Conservation (phyloP, 495 filamentous ascomycete species). For the Penicillium coprophilum region DNA sequence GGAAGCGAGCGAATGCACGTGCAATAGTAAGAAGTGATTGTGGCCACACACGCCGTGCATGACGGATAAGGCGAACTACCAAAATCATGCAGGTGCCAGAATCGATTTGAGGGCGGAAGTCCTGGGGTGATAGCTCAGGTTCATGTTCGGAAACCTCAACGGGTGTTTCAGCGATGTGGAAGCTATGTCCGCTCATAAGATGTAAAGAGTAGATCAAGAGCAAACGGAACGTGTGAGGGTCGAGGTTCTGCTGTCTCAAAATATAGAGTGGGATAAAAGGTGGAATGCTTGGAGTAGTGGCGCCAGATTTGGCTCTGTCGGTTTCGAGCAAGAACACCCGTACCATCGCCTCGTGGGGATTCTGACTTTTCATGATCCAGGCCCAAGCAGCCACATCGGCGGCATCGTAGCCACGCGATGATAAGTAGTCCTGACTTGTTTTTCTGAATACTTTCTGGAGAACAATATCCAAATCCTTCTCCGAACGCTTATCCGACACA, state of each 20-base stretch:
- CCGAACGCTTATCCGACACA: constrained; percentile 2
- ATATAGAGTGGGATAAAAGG: constrained; percentile 52
- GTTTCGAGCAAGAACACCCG: constrained; percentile 42
- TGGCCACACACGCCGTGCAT: constrained; percentile 59
- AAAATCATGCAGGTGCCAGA: constrained; percentile 32
- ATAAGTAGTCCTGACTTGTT: constrained; percentile 34
- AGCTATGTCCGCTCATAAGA: constrained; percentile 35
- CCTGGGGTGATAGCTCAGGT: constrained; percentile 7
- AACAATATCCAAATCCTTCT: constrained; percentile 22
- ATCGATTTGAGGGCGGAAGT: constrained; percentile 23
- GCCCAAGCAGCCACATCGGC: constrained; percentile 59
- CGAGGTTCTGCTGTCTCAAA: constrained; percentile 45
- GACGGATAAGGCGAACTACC: constrained; percentile 56
- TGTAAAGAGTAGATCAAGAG: constrained; percentile 45
- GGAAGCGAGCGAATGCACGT: constrained; percentile 37
- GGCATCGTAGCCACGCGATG: constrained; percentile 36
- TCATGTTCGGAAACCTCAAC: not conserved
- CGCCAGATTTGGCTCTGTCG: constrained; percentile 15
- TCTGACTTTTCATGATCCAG: constrained; percentile 52
- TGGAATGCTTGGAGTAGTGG: constrained; percentile 31
- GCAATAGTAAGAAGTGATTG: constrained; percentile 50
- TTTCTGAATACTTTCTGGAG: constrained; percentile 39
- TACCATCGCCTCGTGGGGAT: constrained; percentile 39
- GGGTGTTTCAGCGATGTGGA: constrained; percentile 13
- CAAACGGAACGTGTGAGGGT: constrained; percentile 41